These are phyloP conservation scores for Dryadomyces quercivorus DNA, from an alignment of 2,329 filamentous ascomycete species.

Conservation along the genomic window DNA sequence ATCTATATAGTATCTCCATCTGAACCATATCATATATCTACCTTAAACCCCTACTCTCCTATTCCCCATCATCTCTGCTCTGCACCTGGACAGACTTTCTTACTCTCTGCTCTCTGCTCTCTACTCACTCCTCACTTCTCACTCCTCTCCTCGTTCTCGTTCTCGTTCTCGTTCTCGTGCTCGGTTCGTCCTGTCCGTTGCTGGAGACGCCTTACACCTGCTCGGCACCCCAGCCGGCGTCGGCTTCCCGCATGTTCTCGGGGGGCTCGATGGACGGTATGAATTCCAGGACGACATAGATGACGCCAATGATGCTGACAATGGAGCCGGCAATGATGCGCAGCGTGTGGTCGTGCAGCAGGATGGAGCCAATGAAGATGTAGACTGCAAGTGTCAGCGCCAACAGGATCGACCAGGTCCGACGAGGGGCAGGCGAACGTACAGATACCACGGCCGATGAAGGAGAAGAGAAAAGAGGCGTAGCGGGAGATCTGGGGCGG, in stretches of 20 bases:
- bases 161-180: background rate
- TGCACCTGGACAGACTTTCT: no score
- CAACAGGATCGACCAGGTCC: no score
- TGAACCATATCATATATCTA: no score
- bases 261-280: constrained; percentile 69
- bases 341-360: constrained; percentile 55
- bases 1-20: no score
- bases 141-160: background rate
- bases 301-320: constrained; percentile 66
- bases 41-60: no score
- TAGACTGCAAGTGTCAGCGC: constrained; percentile 52
- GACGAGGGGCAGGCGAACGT: constrained; percentile 26
- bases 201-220: constrained; percentile 42
- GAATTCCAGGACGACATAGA: constrained; percentile 65
- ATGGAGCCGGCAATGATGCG: constrained; percentile 67
- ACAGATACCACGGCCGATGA: constrained; percentile 91
- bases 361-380: constrained; percentile 82
- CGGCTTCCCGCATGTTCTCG: constrained; percentile 69
- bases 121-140: no score
- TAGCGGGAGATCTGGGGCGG: constrained; percentile 87
- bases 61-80: no score
- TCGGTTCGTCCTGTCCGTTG: background rate
- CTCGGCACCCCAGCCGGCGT: constrained; percentile 65
- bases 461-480: constrained; percentile 95
- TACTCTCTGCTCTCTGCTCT: no score